A percentile compares a stretch with the other conserved stretches of the same genome.
phyloP scores from a whole-genome alignment of 2,329 filamentous ascomycete genomes.

The Alternaria metachromatica region DNA sequence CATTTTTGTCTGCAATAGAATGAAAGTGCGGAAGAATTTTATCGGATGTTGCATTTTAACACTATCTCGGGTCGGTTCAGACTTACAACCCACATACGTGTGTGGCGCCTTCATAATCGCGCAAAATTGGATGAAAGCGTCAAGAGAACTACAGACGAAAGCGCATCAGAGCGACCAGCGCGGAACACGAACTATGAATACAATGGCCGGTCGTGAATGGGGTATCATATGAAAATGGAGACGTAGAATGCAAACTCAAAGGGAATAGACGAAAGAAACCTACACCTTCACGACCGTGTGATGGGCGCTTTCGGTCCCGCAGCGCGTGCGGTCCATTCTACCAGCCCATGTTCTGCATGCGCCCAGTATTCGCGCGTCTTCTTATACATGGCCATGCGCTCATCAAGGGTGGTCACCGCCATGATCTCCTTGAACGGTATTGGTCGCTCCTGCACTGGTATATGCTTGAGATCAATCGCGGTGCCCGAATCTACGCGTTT shows the following conservation, averaged over 20 bases:
- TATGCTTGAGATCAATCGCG: conserved; percentile 34
- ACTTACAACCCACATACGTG: neutral
- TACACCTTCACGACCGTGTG: neutral
- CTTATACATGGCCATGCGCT: conserved; percentile 42
- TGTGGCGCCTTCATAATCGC: neutral
- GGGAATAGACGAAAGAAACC: neutral
- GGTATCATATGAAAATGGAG: neutral
- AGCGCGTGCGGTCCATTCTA: conserved; percentile 32
- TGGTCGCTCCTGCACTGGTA: conserved; percentile 29
- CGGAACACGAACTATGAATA: neutral
- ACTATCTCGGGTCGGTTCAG: neutral
- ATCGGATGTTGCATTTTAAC: neutral
- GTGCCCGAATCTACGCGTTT: conserved; percentile 43
- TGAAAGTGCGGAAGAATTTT: neutral
- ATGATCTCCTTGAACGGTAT: conserved; percentile 42
- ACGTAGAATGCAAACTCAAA: neutral
- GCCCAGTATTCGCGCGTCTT: conserved; percentile 47
- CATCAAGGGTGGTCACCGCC: conserved; percentile 29
- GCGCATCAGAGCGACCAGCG: neutral
- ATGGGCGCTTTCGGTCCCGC: conserved; percentile 1
- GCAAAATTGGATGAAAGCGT: neutral
- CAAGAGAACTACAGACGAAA: neutral
- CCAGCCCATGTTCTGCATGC: conserved; percentile 41
- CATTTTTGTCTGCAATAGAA: neutral
- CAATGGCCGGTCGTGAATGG: neutral